phyloP scores from a whole-genome alignment of 176 grass and related monocot species.

The Pontederia crassipes region DNA sequence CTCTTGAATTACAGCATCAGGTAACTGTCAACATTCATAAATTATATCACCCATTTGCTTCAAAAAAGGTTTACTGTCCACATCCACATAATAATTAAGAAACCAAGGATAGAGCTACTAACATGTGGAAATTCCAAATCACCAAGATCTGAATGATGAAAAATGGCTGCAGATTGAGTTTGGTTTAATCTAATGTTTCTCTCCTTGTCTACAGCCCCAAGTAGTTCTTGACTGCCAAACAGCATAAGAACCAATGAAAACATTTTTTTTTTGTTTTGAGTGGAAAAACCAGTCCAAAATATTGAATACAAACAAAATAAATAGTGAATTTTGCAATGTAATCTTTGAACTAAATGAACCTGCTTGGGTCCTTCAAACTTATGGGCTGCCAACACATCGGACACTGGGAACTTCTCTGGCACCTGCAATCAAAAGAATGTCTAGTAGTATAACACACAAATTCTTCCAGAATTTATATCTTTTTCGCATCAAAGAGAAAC shows the following conservation, averaged over 20 bases:
- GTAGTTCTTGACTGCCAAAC: slow-evolving; percentile 61
- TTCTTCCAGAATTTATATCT: too few species aligned
- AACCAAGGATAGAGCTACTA: slow-evolving; percentile 22
- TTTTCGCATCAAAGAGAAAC: too few species aligned
- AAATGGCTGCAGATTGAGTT: slow-evolving; percentile 42
- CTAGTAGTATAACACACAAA: too few species aligned
- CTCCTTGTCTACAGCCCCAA: slow-evolving; percentile 61
- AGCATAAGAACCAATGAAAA: neutral
- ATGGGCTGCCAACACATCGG: slow-evolving; percentile 89
- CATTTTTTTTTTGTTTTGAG: too few species aligned
- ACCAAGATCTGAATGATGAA: slow-evolving; percentile 64
- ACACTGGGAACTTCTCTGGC: slow-evolving; percentile 84
- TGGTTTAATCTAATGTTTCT: slow-evolving; percentile 58
- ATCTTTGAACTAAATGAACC: slow-evolving; percentile 18
- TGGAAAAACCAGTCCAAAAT: too few species aligned
- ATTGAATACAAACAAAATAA: too few species aligned
- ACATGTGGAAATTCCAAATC: slow-evolving; percentile 86
- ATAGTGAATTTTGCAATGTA: neutral
- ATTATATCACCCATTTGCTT: slow-evolving; percentile 9
- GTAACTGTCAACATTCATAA: slow-evolving; percentile 28
- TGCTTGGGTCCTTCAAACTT: slow-evolving; percentile 76
- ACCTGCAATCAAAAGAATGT: slow-evolving; percentile 30
- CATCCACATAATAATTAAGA: neutral
- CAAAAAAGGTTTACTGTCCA: neutral
- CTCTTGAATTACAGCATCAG: slow-evolving; percentile 78